Conservation (phyloP, 2,329 filamentous ascomycete genomes). For the Botrytis squamosa region DNA sequence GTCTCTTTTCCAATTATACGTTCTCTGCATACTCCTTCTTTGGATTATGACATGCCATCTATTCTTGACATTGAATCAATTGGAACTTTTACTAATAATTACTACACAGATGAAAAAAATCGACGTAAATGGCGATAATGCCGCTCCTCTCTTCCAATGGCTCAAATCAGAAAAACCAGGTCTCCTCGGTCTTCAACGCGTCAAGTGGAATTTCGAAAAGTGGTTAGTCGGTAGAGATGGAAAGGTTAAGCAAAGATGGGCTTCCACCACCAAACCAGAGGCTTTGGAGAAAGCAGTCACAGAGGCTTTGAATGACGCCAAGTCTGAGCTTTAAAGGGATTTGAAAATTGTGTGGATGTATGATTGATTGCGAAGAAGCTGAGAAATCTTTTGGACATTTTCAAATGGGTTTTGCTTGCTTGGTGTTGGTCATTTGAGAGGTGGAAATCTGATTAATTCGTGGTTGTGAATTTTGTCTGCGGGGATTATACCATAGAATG, state of each 20-base stretch:
- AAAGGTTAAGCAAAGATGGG: constrained; percentile 81
- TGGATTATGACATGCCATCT: too few species aligned
- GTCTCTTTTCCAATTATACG: constrained; percentile 82
- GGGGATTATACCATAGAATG: not conserved
- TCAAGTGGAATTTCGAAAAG: constrained; percentile 99
- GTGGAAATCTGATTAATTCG: not conserved
- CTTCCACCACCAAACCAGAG: constrained; percentile 84
- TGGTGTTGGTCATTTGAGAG: not conserved
- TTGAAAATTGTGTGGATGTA: not conserved
- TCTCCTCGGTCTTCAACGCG: constrained; percentile 78
- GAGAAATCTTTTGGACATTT: not conserved
- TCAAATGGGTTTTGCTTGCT: not conserved
- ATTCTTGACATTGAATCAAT: not conserved
- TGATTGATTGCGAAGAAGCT: not conserved
- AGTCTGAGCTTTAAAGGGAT: constrained; percentile 22
- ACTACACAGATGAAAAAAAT: constrained; percentile 66
- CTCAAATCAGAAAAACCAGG: constrained; percentile 73
- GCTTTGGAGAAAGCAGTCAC: constrained; percentile 71
- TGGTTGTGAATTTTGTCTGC: not conserved
- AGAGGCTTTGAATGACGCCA: constrained; percentile 52
- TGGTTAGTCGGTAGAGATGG: constrained; percentile 87
- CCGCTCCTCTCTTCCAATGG: constrained; percentile 78
- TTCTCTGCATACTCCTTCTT: not conserved
- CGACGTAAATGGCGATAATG: constrained; percentile 85
- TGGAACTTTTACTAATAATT: not conserved